Base-by-base conservation (phyloP, 2,329 filamentous ascomycete species). In the Talaromyces sp. region DNA sequence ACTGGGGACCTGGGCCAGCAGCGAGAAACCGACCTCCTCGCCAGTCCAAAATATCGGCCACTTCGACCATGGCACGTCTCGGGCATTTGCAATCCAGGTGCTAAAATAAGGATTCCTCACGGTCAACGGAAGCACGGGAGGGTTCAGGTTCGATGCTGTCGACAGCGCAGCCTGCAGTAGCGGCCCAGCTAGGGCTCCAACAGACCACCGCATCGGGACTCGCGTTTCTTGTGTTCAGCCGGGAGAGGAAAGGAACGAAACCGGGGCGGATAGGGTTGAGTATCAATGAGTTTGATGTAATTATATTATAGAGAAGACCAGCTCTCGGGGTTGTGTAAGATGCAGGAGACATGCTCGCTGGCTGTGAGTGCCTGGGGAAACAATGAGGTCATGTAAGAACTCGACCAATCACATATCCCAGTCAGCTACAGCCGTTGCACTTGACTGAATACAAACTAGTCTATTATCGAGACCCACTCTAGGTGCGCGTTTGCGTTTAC, bases 1-100 rank as follows among this genome's bases (percentile, higher is more conserved):
- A 35, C 82, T 80, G 2, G 86, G 84, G 13, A 88, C 77, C 26
- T 84, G 82, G 43, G 85, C 86, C 62, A 89, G 78, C 55, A 89
- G 75, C 7, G 84, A 82, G 64, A 89, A 82, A 50, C 87, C 87
- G 59, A 89, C 74, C 77, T 88, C 82, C 68, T 86, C 80, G 35
- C 89, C 89, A 7, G 88, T 90, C 81, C 87, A 93, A 73, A 93
- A 92, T 73, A 93, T 93, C 26, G 91, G 91, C 91, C 91, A 96
- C 75, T 85, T 84, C 58, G 86, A 83, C 91, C 91, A 96, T 1
- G 91, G 91, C 52, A 82, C 82, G 59, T 88, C 83, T 66, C 91
- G 83, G 46, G 90, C 89, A 91, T 78, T 81, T 73, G 83, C 68
- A 49, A 89, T 78, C 88, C 89, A 91, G n/a, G 86, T 84, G 70